Percentiles rank a stretch among this genome's conserved stretches.
Conservation (phyloP, 2,329 filamentous ascomycete genomes). For the Apiospora koreana region DNA sequence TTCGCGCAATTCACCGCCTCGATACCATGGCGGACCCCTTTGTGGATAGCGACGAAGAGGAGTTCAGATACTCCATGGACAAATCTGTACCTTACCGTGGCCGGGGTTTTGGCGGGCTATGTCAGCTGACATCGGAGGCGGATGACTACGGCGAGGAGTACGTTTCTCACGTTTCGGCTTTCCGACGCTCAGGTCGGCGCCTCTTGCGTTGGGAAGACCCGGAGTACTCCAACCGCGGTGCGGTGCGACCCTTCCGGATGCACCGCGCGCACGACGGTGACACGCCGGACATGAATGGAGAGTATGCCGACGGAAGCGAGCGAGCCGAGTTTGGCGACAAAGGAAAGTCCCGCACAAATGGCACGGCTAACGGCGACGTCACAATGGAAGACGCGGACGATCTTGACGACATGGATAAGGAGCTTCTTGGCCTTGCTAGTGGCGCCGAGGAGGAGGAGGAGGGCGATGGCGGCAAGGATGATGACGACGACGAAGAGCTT, state of each 20-base stretch:
- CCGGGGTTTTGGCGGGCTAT: slow-evolving; percentile 63
- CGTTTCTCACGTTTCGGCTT: slow-evolving; percentile 63
- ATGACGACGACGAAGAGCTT: slow-evolving; percentile 43
- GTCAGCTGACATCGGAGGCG: slow-evolving; percentile 59
- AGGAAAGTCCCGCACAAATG: slow-evolving; percentile 31
- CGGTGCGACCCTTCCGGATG: slow-evolving; percentile 1
- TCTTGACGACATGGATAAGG: slow-evolving; percentile 57
- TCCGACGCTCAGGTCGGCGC: slow-evolving; percentile 64
- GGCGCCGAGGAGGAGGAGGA: slow-evolving; percentile 47
- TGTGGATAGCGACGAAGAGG: slow-evolving; percentile 65
- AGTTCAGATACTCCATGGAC: slow-evolving; percentile 34
- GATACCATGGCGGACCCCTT: slow-evolving; percentile 57
- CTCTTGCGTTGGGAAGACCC: slow-evolving; percentile 66
- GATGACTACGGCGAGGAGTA: slow-evolving; percentile 80
- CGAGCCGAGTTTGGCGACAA: slow-evolving; percentile 33
- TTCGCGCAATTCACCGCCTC: slow-evolving; percentile 66
- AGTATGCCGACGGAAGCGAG: slow-evolving; percentile 30
- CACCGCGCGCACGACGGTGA: slow-evolving; percentile 25
- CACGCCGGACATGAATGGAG: slow-evolving; percentile 21
- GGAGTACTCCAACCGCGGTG: neutral
- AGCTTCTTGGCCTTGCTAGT: slow-evolving; percentile 47
- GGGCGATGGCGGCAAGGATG: slow-evolving; percentile 45
- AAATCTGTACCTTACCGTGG: slow-evolving; percentile 49
- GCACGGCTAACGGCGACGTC: slow-evolving; percentile 44
- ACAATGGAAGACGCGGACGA: slow-evolving; percentile 49